phyloP scores from a whole-genome alignment of 768 basidiomycete genomes.

The Russula sp. region DNA sequence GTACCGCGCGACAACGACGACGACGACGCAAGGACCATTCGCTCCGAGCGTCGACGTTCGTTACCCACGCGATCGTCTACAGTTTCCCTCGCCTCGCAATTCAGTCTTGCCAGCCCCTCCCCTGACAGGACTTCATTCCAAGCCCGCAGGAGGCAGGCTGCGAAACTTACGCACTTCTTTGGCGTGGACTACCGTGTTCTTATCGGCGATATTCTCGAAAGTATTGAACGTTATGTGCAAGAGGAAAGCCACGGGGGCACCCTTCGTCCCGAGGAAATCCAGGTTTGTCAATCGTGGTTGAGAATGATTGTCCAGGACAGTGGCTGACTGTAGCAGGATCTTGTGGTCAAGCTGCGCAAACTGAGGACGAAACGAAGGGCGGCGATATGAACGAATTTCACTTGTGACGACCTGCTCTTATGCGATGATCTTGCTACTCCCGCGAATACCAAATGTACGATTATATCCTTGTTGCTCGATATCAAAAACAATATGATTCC shows the following conservation, averaged over 20 bases:
- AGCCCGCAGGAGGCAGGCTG: slow-evolving; percentile 65
- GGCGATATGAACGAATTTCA: slow-evolving; percentile 26
- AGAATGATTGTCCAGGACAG: not conserved
- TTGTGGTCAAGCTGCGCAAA: slow-evolving; percentile 50
- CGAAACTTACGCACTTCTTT: slow-evolving; percentile 85
- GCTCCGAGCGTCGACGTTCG: slow-evolving; percentile 41
- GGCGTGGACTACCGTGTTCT: slow-evolving; percentile 81
- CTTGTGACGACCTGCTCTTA: slow-evolving; percentile 23
- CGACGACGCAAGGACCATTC: slow-evolving; percentile 20
- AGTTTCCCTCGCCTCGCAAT: slow-evolving; percentile 56
- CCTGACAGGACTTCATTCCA: slow-evolving; percentile 60
- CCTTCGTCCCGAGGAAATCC: slow-evolving; percentile 63
- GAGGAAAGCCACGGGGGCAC: slow-evolving; percentile 65
- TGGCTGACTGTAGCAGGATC: slow-evolving; percentile 33
- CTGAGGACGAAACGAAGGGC: slow-evolving; percentile 51
- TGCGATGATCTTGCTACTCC: slow-evolving; percentile 28
- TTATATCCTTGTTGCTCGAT: slow-evolving; percentile 17
- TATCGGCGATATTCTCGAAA: slow-evolving; percentile 73
- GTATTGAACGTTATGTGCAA: slow-evolving; percentile 72
- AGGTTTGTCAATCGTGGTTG: slow-evolving; percentile 47
- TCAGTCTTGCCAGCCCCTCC: slow-evolving; percentile 40
- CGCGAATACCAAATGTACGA: slow-evolving; percentile 29
- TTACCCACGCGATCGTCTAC: slow-evolving; percentile 64
- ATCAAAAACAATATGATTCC: slow-evolving; percentile 17
- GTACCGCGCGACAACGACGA: slow-evolving; percentile 12